Base-by-base conservation (phyloP, 495 filamentous ascomycete genomes). In the Hyaloscypha hepaticicola region DNA sequence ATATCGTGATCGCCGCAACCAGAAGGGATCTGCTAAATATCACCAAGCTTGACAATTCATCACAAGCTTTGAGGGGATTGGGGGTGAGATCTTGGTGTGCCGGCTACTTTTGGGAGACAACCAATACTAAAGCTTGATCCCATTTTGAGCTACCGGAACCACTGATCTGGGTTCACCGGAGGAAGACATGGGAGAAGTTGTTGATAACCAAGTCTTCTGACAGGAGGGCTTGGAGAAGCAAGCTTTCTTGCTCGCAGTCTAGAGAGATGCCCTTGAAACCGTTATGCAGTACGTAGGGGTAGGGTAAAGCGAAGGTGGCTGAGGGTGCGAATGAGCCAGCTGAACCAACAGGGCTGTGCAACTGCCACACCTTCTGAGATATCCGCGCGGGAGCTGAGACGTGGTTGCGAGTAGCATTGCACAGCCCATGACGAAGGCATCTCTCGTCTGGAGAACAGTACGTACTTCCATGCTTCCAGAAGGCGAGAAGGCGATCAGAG, bases 231-330 rank as follows among this genome's bases (percentile, higher is more conserved):
- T 8, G 38, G 19, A 16, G 14, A 19, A 58, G 33, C 55, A 58
- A 38, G 55, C 31, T 41, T 41, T 41, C 31, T 45, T 4, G 19
- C 38, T 45, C 38, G 38, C 38, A 3, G 38, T 16, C 38, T 16
- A 8, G 38, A 45, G 38, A 45, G 31, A 12, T 45, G 38, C 38
- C 16, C 38, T 19, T 50, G 50, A 63, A 63, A 63, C 50, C 22
- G 55, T 63, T 63, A 27, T n/a, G n/a, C n/a, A n/a, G n/a, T n/a
- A n/a, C n/a, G n/a, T n/a, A n/a, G n/a, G n/a, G n/a, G n/a, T n/a
- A n/a, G n/a, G n/a, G n/a, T 51, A 27, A 56, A 29, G 51, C 12
- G n/a, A 41, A n/a, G 25, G 50, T 63, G 51, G 51, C 60, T 55
- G 60, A 63, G 50, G 31, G 11, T 11, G 2, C n/a, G 22, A 33